Evolutionary conservation across 768 basidiomycete genomes (phyloP).

Genomic region (Crepidotus variabilis): DNA sequence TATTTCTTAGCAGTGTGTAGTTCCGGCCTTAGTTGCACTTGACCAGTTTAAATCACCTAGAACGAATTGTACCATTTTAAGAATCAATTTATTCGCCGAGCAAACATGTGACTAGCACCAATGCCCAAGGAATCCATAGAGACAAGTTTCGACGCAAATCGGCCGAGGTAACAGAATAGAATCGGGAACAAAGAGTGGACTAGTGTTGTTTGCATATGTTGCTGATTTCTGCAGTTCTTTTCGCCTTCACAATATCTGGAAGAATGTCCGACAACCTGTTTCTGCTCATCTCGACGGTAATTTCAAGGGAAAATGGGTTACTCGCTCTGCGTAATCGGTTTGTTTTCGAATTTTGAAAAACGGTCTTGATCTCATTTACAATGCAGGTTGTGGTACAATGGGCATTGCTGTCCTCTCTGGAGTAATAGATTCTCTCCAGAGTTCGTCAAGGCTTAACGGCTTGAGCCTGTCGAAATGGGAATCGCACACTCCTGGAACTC

Average conservation of each 20-base stretch:
- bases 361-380: slow-evolving; percentile 12
- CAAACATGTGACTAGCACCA: too few species aligned
- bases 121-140: too few species aligned
- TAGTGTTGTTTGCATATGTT: slow-evolving; percentile 7
- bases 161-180: not conserved
- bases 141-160: too few species aligned
- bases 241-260: not conserved
- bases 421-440: slow-evolving; percentile 78
- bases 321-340: slow-evolving; percentile 85
- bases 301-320: slow-evolving; percentile 66
- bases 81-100: too few species aligned
- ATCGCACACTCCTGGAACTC: slow-evolving; percentile 29
- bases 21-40: too few species aligned
- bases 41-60: too few species aligned
- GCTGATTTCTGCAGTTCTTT: not conserved
- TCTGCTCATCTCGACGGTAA: not conserved
- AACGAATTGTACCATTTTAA: too few species aligned
- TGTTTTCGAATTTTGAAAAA: slow-evolving; percentile 14
- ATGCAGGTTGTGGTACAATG: slow-evolving; percentile 95
- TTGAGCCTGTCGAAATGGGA: slow-evolving; percentile 31
- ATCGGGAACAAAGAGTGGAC: not conserved
- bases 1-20: too few species aligned
- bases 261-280: not conserved
- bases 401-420: slow-evolving; percentile 94
- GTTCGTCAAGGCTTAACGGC: slow-evolving; percentile 21